Conservation (phyloP, 768 basidiomycete genomes). For the Tephrocybe sp. region DNA sequence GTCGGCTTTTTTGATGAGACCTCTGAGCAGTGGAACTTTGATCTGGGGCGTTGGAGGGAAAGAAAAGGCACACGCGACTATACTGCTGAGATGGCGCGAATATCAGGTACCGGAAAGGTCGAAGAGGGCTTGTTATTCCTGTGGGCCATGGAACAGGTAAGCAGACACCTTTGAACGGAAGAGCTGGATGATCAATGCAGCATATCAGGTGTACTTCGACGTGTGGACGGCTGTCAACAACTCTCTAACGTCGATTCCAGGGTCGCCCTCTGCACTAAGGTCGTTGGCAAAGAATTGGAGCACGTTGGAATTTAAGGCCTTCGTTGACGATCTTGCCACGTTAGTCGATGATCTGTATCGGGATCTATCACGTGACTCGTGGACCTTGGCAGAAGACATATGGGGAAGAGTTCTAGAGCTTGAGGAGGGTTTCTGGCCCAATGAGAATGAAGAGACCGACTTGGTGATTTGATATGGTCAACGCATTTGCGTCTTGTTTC, state of each 20-base stretch:
- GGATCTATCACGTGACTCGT: constrained; percentile 29
- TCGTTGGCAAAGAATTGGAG: constrained; percentile 68
- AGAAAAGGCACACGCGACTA: constrained; percentile 65
- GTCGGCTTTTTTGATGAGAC: constrained; percentile 60
- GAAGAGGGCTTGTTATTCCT: constrained; percentile 69
- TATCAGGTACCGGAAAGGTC: constrained; percentile 40
- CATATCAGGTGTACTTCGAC: constrained; percentile 63
- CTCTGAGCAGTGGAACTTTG: constrained; percentile 40
- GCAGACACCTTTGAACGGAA: neutral
- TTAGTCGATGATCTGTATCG: constrained; percentile 46
- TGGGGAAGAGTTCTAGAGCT: constrained; percentile 61
- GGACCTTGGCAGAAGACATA: constrained; percentile 42
- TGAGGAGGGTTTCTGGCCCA: constrained; percentile 32
- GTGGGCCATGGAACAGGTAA: constrained; percentile 79
- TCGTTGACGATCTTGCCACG: constrained; percentile 47
- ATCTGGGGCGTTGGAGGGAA: constrained; percentile 46
- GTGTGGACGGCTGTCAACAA: constrained; percentile 56
- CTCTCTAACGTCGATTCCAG: constrained; percentile 9
- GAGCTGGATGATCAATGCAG: neutral
- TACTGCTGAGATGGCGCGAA: constrained; percentile 66
- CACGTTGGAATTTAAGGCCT: constrained; percentile 44
- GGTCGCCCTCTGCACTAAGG: constrained; percentile 28
- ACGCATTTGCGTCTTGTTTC: neutral
- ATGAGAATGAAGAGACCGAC: constrained; percentile 9
- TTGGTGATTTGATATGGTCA: neutral